Conservation (phyloP, 495 filamentous ascomycete species). For the Rhypophila decipiens region DNA sequence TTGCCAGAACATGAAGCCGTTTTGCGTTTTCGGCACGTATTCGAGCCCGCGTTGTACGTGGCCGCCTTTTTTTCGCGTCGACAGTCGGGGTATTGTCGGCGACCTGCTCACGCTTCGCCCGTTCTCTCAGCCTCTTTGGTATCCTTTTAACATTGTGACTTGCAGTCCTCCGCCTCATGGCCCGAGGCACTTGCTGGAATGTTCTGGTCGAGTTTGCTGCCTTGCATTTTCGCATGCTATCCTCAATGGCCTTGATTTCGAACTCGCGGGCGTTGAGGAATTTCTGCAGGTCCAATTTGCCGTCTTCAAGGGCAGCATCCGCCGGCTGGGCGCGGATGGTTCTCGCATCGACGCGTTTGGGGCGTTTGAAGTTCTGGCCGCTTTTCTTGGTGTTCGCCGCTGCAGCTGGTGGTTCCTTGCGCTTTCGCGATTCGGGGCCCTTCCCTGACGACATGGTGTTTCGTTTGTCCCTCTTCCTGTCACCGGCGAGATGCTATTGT, state of each 20-base stretch:
- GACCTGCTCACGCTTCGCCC: conserved; percentile 74
- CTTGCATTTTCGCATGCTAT: conserved; percentile 69
- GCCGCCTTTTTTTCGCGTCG: conserved; percentile 62
- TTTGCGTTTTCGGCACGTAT: conserved; percentile 80
- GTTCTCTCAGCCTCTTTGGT: conserved; percentile 65
- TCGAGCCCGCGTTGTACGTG: conserved; percentile 58
- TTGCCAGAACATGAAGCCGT: conserved; percentile 58
- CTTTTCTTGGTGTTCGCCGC: conserved; percentile 1
- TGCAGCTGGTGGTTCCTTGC: conserved; percentile 11
- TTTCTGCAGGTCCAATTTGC: conserved; percentile 71
- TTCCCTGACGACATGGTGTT: background rate
- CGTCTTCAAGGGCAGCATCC: conserved; percentile 66
- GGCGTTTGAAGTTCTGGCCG: conserved; percentile 38
- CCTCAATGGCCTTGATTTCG: conserved; percentile 79
- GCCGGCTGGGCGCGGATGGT: conserved; percentile 65
- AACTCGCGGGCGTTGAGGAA: conserved; percentile 79
- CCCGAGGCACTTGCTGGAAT: conserved; percentile 83
- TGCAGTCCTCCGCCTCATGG: conserved; percentile 77
- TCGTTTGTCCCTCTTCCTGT: conserved; percentile 8
- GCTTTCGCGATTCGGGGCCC: conserved; percentile 5
- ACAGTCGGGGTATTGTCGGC: conserved; percentile 91
- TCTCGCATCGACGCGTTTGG: conserved; percentile 62
- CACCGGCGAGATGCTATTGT: background rate
- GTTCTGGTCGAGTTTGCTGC: conserved; percentile 62
- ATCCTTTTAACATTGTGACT: conserved; percentile 92